phyloP scores from a whole-genome alignment of 768 basidiomycete genomes.

The Trametopsis cervina region DNA sequence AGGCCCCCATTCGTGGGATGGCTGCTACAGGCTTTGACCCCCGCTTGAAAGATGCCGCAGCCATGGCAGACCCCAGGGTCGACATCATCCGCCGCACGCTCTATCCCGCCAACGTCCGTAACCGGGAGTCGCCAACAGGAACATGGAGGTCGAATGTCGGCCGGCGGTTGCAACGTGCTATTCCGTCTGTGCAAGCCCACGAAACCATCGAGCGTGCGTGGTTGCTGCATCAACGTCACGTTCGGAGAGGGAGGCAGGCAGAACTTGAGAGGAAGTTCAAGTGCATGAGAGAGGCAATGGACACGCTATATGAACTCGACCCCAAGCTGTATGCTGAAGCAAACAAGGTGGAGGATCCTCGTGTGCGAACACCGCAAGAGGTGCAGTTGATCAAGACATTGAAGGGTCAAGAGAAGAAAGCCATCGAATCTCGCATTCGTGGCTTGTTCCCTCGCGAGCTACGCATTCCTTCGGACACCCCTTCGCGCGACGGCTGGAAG shows the following conservation, averaged over 20 bases:
- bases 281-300: conserved; percentile 81
- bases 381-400: conserved; percentile 51
- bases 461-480: conserved; percentile 80
- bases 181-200: conserved; percentile 85
- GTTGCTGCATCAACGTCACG: conserved; percentile 71
- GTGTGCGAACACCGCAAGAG: conserved; percentile 51
- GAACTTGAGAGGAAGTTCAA: conserved; percentile 74
- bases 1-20: neutral
- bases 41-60: neutral
- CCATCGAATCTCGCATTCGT: conserved; percentile 68
- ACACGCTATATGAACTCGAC: conserved; percentile 59
- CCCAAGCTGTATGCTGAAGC: conserved; percentile 58
- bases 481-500: conserved; percentile 75
- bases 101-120: conserved; percentile 73
- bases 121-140: conserved; percentile 67
- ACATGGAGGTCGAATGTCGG: conserved; percentile 80
- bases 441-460: conserved; percentile 86
- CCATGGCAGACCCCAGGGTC: conserved; percentile 46
- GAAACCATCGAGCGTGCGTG: conserved; percentile 90
- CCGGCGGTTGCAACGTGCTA: conserved; percentile 70
- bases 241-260: conserved; percentile 60
- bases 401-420: conserved; percentile 59
- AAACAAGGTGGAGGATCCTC: conserved; percentile 70
- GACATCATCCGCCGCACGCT: conserved; percentile 73
- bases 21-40: neutral